phyloP scores from a whole-genome alignment of 495 filamentous ascomycete genomes.

The Penicillium pancosmium region DNA sequence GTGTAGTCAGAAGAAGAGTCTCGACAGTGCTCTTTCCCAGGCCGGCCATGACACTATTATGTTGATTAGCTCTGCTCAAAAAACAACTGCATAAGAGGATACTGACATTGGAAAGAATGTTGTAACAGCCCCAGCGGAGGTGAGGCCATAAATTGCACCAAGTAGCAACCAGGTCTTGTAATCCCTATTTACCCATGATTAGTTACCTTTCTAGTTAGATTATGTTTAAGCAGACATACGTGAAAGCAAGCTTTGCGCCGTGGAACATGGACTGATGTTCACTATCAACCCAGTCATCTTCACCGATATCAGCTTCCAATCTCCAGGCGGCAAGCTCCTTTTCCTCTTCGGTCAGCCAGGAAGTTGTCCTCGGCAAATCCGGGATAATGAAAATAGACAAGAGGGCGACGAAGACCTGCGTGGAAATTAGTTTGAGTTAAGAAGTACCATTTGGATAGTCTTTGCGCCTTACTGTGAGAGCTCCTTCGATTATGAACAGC shows the following conservation, averaged over 20 bases:
- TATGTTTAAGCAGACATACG: constrained; percentile 41
- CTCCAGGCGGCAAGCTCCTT: constrained; percentile 64
- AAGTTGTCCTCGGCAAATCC: constrained; percentile 71
- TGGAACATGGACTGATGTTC: constrained; percentile 62
- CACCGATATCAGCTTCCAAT: constrained; percentile 71
- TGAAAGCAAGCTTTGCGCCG: constrained; percentile 65
- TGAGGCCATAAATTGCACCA: constrained; percentile 54
- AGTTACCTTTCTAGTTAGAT: background rate
- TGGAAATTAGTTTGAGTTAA: background rate
- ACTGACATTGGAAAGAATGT: constrained; percentile 70
- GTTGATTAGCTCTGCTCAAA: background rate
- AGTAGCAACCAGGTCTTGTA: constrained; percentile 21
- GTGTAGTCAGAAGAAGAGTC: constrained; percentile 67
- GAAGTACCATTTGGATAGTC: background rate
- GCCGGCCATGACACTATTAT: constrained; percentile 17
- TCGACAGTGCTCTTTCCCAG: constrained; percentile 15
- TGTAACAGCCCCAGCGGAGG: constrained; percentile 66
- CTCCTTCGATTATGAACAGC: constrained; percentile 45
- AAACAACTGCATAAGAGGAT: background rate
- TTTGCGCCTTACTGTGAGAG: constrained; percentile 31
- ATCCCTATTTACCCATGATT: constrained; percentile 40
- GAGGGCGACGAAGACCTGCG: constrained; percentile 44
- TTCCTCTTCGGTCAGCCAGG: constrained; percentile 68
- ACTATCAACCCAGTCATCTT: constrained; percentile 65
- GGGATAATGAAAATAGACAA: constrained; percentile 64